Evolutionary conservation across 192 early-diverging fungal species (phyloP).

Genomic region (Entomortierella lignicola): DNA sequence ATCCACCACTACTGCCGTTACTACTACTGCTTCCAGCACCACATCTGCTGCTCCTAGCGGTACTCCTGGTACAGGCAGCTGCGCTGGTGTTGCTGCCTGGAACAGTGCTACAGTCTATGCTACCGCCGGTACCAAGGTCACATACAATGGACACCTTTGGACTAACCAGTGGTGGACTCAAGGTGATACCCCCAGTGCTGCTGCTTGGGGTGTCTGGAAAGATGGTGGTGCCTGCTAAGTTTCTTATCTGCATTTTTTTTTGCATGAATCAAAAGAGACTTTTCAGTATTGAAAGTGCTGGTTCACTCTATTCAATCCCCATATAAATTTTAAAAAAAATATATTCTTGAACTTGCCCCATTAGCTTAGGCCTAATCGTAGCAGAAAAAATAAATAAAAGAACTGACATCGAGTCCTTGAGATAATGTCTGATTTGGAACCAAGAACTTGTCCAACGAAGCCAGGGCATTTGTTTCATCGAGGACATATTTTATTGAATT

Average conservation of each 20-base stretch:
- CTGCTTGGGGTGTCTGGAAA: slow-evolving; percentile 38
- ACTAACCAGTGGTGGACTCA: slow-evolving; percentile 52
- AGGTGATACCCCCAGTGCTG: slow-evolving; percentile 17
- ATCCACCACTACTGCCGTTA: slow-evolving; percentile 9
- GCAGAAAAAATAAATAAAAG: no score
- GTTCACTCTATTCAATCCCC: slow-evolving; percentile 4
- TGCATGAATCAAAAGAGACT: background rate
- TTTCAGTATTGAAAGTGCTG: slow-evolving; percentile 10
- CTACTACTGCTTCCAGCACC: background rate
- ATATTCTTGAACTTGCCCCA: background rate
- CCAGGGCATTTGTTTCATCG: no score
- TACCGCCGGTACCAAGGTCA: slow-evolving; percentile 29
- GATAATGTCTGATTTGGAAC: background rate
- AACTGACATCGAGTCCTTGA: no score
- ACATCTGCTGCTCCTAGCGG: background rate
- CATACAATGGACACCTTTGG: slow-evolving; percentile 37
- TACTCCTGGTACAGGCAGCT: slow-evolving; percentile 15
- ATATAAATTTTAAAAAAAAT: background rate
- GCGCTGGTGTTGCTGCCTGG: slow-evolving; percentile 40
- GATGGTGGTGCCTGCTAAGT: slow-evolving; percentile 28
- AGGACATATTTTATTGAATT: no score
- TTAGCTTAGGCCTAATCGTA: no score
- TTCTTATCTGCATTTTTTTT: background rate
- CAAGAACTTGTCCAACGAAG: background rate
- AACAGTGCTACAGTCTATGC: slow-evolving; percentile 26